Evolutionary conservation across 768 basidiomycete genomes (phyloP).

Genomic region (Boletellus sp.): DNA sequence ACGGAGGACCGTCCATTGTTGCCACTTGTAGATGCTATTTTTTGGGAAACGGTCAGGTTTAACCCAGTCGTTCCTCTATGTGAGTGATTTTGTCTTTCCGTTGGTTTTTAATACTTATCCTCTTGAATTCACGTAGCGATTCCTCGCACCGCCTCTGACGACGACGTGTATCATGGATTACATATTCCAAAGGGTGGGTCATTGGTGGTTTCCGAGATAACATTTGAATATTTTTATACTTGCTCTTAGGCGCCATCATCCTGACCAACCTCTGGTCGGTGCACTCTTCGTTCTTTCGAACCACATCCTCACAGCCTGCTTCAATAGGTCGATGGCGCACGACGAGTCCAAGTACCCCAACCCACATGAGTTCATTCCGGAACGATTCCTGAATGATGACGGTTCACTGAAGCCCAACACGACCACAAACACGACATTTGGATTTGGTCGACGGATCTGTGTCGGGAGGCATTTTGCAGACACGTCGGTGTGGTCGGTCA

Average conservation of each 20-base stretch:
- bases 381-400: slow-evolving; percentile 32
- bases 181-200: slow-evolving; percentile 35
- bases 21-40: not conserved
- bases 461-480: slow-evolving; percentile 10
- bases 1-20: not conserved
- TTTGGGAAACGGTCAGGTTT: not conserved
- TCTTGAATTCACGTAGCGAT: not conserved
- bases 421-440: slow-evolving; percentile 4
- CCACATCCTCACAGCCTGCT: not conserved
- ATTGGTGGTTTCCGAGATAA: not conserved
- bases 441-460: slow-evolving; percentile 18
- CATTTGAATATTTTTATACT: not conserved
- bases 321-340: slow-evolving; percentile 5
- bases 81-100: not conserved
- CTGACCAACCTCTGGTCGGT: slow-evolving; percentile 28
- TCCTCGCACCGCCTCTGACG: too few species aligned
- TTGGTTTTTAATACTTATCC: not conserved
- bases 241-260: slow-evolving; percentile 13
- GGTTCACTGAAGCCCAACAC: not conserved
- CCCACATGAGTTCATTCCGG: slow-evolving; percentile 34
- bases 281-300: not conserved
- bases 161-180: too few species aligned
- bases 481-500: slow-evolving; percentile 1
- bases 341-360: slow-evolving; percentile 31
- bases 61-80: not conserved